phyloP scores from a whole-genome alignment of 1,284 basidiomycete species.

The Trametes pubescens region DNA sequence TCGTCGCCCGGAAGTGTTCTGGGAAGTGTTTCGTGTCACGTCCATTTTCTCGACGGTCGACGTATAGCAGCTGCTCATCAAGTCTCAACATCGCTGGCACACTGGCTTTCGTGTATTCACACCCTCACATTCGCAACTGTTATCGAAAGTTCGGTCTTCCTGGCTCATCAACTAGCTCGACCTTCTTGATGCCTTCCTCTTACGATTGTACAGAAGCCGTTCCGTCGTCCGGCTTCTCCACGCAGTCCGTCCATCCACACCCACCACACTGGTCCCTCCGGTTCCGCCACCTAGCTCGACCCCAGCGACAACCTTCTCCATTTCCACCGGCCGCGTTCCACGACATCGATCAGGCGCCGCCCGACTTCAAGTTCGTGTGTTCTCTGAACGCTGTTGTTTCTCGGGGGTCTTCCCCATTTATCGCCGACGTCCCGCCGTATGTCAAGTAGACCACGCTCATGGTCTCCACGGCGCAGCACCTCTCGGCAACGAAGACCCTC shows the following conservation, averaged over 20 bases:
- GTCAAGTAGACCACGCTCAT: conserved; percentile 1
- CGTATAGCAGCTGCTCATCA: not conserved
- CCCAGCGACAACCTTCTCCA: not conserved
- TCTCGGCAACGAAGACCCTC: not conserved
- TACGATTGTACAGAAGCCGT: not conserved
- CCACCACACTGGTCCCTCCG: not conserved
- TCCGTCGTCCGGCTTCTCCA: not conserved
- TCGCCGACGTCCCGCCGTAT: conserved; percentile 8
- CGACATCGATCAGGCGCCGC: not conserved
- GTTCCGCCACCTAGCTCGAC: not conserved
- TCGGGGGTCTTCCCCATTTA: not conserved
- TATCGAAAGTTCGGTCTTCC: not conserved
- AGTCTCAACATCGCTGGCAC: not conserved
- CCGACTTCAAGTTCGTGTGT: not conserved
- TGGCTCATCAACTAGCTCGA: not conserved
- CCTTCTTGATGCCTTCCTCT: not conserved
- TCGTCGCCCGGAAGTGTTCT: not conserved
- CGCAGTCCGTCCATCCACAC: not conserved
- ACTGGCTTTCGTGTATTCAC: not conserved
- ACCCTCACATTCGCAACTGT: not conserved
- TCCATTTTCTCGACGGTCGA: not conserved
- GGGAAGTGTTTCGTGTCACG: not conserved
- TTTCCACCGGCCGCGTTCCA: not conserved
- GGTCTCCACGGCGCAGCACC: conserved; percentile 6
- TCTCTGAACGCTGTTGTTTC: not conserved